phyloP scores from a whole-genome alignment of 2,329 filamentous ascomycete genomes.

The Fusarium decemcellulare region DNA sequence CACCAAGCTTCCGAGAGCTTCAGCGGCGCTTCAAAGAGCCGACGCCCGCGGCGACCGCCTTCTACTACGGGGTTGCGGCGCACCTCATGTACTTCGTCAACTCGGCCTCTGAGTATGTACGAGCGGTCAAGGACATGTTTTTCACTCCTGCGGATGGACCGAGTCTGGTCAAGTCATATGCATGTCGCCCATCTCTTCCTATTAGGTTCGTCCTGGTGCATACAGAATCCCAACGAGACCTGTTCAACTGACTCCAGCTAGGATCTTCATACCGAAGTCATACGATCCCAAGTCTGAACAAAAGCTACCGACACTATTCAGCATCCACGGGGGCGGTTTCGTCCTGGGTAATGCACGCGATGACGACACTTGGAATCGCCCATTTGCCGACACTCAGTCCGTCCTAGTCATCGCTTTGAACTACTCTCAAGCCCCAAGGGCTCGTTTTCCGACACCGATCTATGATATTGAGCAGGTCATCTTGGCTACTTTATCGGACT shows the following conservation, averaged over 20 bases:
- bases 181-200: slow-evolving; percentile 18
- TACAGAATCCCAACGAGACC: neutral
- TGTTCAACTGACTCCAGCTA: neutral
- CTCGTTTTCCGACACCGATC: slow-evolving; percentile 10
- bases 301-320: slow-evolving; percentile 10
- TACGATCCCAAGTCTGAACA: neutral
- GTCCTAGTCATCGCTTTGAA: slow-evolving; percentile 24
- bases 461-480: slow-evolving; percentile 32
- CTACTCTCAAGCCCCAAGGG: slow-evolving; percentile 20
- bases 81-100: slow-evolving; percentile 5
- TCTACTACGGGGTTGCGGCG: neutral
- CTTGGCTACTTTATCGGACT: slow-evolving; percentile 11
- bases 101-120: neutral
- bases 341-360: slow-evolving; percentile 23
- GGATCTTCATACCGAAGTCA: slow-evolving; percentile 17
- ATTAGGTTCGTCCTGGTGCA: neutral
- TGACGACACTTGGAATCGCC: slow-evolving; percentile 20
- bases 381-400: slow-evolving; percentile 25
- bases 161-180: slow-evolving; percentile 12
- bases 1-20: neutral
- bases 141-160: neutral
- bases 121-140: slow-evolving; percentile 6
- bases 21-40: slow-evolving; percentile 9
- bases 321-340: slow-evolving; percentile 27
- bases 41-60: neutral